Conservation (phyloP, 1,139 yeast genomes). For the Chernovozyma aurita region DNA sequence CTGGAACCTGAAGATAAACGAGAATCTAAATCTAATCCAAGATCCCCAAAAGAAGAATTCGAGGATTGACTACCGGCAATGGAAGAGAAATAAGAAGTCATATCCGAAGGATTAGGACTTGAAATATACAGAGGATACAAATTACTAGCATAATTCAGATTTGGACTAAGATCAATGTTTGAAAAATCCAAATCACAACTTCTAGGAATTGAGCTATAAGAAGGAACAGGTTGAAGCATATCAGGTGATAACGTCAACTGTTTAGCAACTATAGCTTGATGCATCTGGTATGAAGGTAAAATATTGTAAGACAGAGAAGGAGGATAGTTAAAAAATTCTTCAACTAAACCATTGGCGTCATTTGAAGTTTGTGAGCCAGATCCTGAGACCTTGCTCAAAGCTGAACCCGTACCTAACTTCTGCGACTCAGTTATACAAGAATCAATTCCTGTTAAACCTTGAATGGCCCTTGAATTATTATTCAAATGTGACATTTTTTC, state of each 20-base stretch:
- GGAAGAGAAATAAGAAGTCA: not conserved
- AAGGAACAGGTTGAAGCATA: not conserved
- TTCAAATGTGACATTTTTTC: too few relatives aligned
- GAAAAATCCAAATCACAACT: not conserved
- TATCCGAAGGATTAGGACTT: not conserved
- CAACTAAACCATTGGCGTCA: too few relatives aligned
- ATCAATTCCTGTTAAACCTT: too few relatives aligned
- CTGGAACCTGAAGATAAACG: not conserved
- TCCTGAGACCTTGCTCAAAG: too few relatives aligned
- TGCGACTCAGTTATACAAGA: too few relatives aligned
- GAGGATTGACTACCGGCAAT: not conserved
- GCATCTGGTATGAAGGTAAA: conserved; percentile 8
- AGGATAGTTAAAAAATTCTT: too few relatives aligned
- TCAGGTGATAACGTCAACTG: not conserved
- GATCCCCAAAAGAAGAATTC: not conserved
- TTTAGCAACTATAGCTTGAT: conserved; percentile 7
- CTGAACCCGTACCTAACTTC: too few relatives aligned
- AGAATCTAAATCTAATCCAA: not conserved
- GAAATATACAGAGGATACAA: not conserved
- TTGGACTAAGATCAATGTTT: not conserved
- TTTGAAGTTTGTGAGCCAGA: not conserved
- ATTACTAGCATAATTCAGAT: not conserved
- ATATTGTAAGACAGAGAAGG: conserved; percentile 1
- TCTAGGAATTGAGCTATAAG: not conserved
- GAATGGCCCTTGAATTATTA: too few relatives aligned